Conservation (phyloP, 129 eudicot genomes). For the Helianthus tuberosus region DNA sequence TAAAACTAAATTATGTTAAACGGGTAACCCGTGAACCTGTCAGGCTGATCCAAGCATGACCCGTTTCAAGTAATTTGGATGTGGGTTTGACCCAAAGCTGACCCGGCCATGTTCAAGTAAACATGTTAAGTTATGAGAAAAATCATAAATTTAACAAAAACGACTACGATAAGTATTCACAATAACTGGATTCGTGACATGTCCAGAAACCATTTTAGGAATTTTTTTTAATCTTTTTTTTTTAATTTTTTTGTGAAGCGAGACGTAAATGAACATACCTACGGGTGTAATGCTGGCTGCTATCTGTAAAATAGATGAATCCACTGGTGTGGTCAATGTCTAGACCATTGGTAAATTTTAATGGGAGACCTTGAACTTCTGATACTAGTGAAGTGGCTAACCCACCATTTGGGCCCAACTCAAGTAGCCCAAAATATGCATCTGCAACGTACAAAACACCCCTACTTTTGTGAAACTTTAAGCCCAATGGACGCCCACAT, state of each 20-base stretch:
- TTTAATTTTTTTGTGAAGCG: neutral
- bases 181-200: too few species aligned
- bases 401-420: constrained; percentile 78
- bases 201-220: too few species aligned
- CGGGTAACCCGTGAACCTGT: too few species aligned
- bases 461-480: constrained; percentile 52
- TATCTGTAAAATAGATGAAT: constrained; percentile 74
- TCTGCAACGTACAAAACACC: constrained; percentile 81
- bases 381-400: constrained; percentile 58
- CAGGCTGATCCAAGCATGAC: too few species aligned
- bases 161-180: neutral
- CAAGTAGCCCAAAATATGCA: constrained; percentile 84
- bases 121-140: too few species aligned
- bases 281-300: constrained; percentile 64
- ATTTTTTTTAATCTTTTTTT: neutral
- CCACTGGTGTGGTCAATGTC: constrained; percentile 60
- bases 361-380: constrained; percentile 46
- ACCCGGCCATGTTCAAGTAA: too few species aligned
- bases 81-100: too few species aligned
- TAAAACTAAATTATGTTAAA: too few species aligned
- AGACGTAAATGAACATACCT: constrained; percentile 47
- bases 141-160: neutral
- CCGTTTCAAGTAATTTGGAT: too few species aligned
- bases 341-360: constrained; percentile 69
- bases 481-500: constrained; percentile 93